phyloP scores from a whole-genome alignment of 257 asterid genomes.

The Solanum bulbocastanum region DNA sequence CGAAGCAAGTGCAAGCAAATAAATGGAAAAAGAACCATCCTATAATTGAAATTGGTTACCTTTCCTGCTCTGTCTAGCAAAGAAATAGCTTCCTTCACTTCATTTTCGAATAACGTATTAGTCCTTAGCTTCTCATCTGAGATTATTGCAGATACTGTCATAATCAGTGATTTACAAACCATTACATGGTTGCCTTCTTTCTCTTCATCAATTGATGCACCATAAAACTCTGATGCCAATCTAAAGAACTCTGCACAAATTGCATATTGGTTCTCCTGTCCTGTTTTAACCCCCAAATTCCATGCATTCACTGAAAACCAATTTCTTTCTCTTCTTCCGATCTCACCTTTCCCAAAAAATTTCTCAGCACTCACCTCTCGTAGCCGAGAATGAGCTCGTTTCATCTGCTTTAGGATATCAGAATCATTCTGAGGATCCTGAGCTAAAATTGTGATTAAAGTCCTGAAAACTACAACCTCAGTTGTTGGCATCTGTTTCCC shows the following conservation, averaged over 20 bases:
- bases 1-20: neutral
- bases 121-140: conserved; percentile 60
- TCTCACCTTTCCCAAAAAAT: conserved; percentile 75
- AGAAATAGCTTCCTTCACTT: conserved; percentile 60
- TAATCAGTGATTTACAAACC: conserved; percentile 66
- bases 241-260: conserved; percentile 64
- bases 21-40: neutral
- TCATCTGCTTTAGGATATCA: conserved; percentile 63
- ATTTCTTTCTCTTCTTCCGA: conserved; percentile 74
- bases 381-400: conserved; percentile 50
- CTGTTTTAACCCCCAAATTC: conserved; percentile 73
- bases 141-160: conserved; percentile 61
- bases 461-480: conserved; percentile 80
- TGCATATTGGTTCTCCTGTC: conserved; percentile 49
- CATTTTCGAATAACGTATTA: conserved; percentile 46
- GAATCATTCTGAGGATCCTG: conserved; percentile 48
- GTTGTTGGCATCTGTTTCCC: conserved; percentile 62
- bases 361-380: conserved; percentile 54
- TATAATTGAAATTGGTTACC: conserved; percentile 30
- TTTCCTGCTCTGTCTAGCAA: conserved; percentile 73
- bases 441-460: conserved; percentile 53
- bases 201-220: conserved; percentile 38
- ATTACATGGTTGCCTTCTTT: conserved; percentile 33
- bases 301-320: conserved; percentile 87
- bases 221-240: conserved; percentile 72